Percentiles rank a stretch among this genome's conserved stretches.
Evolutionary conservation across 176 grass and related monocot species (phyloP).

Genomic region (Oryza longistaminata): DNA sequence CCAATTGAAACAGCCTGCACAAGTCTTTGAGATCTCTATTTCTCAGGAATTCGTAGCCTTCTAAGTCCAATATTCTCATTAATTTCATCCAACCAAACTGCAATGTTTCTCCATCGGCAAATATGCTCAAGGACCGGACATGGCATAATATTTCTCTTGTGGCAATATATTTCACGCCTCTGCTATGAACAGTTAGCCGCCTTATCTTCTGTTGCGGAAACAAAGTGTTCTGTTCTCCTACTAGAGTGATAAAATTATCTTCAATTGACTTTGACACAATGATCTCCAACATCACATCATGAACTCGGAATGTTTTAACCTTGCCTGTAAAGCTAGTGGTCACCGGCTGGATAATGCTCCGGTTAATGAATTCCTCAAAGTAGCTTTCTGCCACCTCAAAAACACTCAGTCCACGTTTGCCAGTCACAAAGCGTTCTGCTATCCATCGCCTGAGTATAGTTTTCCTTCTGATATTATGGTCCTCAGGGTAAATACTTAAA

Average conservation of each 20-base stretch:
- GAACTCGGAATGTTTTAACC: conserved; percentile 49
- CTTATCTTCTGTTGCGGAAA: conserved; percentile 35
- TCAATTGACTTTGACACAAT: conserved; percentile 46
- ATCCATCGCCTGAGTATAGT: conserved; percentile 41
- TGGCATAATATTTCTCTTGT: conserved; percentile 35
- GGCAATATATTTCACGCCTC: conserved; percentile 22
- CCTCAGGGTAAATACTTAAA: conserved; percentile 43
- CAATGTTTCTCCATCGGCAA: conserved; percentile 21
- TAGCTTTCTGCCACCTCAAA: conserved; percentile 38
- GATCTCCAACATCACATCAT: conserved; percentile 45
- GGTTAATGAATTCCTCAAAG: conserved; percentile 37
- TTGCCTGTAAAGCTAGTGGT: conserved; percentile 42
- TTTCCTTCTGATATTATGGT: conserved; percentile 37
- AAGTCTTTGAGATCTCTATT: conserved; percentile 20
- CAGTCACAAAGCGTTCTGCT: conserved; percentile 42
- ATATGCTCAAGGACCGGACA: conserved; percentile 51
- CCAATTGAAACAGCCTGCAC: conserved; percentile 40
- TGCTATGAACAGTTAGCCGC: conserved; percentile 37
- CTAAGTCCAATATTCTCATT: conserved; percentile 40
- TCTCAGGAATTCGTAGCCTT: conserved; percentile 17
- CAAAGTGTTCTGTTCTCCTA: conserved; percentile 17
- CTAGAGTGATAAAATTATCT: conserved; percentile 40
- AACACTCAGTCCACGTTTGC: conserved; percentile 30
- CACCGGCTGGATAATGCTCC: conserved; percentile 24
- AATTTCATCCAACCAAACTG: conserved; percentile 42